phyloP scores from a whole-genome alignment of 2,329 filamentous ascomycete genomes.

The Arthrobotrys pseudoclavata region DNA sequence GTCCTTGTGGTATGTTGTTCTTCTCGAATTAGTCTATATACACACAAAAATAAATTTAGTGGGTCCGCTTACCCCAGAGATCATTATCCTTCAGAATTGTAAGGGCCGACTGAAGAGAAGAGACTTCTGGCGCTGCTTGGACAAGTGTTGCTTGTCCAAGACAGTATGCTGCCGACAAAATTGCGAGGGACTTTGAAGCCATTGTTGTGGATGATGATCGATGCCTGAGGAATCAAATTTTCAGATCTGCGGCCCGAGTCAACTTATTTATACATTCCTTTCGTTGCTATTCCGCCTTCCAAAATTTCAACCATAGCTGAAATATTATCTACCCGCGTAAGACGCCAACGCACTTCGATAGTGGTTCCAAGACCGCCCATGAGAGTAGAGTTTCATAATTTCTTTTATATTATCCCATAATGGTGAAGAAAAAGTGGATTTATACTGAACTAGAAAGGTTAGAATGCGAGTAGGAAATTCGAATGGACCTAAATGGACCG shows the following conservation, averaged over 20 bases:
- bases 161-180: slow-evolving; percentile 21
- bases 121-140: slow-evolving; percentile 14
- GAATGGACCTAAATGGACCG: neutral
- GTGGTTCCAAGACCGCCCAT: too few species aligned
- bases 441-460: neutral
- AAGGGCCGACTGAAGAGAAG: slow-evolving; percentile 6
- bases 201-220: slow-evolving; percentile 6
- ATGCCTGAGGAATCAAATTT: neutral
- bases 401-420: neutral
- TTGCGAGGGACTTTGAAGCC: slow-evolving; percentile 16
- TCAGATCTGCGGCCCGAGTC: neutral
- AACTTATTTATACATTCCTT: neutral
- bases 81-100: slow-evolving; percentile 34
- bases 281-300: neutral
- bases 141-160: slow-evolving; percentile 20
- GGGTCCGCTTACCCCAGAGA: slow-evolving; percentile 14
- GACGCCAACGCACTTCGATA: neutral
- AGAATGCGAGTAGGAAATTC: neutral
- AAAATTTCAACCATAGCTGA: neutral
- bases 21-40: slow-evolving; percentile 17
- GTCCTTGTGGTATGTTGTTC: slow-evolving; percentile 26
- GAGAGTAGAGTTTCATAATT: neutral
- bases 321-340: neutral
- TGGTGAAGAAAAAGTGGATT: neutral
- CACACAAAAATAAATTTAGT: neutral